Conservation (phyloP, 75 land plant genomes). For the Pinus taeda region DNA sequence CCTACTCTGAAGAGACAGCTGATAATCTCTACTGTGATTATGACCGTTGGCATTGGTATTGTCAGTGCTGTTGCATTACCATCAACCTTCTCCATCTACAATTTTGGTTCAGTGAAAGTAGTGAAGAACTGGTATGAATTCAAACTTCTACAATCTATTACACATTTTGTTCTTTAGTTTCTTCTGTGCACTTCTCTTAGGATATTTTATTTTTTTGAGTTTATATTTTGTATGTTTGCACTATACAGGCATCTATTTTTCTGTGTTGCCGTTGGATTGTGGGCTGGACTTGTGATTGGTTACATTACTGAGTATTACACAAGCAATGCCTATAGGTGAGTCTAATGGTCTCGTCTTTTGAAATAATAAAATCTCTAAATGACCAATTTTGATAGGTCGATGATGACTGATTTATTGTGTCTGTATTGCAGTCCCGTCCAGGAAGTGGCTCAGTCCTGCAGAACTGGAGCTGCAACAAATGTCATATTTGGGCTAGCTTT, state of each 20-base stretch:
- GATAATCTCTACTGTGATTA: conserved; percentile 41
- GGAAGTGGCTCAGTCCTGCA: conserved; percentile 84
- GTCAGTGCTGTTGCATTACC: conserved; percentile 40
- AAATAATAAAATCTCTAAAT: too few relatives aligned
- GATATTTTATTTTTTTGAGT: conserved; percentile 1
- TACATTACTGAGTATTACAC: conserved; percentile 79
- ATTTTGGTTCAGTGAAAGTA: conserved; percentile 31
- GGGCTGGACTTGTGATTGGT: conserved; percentile 84
- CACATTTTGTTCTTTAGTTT: neutral
- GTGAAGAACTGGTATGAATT: conserved; percentile 40
- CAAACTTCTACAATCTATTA: neutral
- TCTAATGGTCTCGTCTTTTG: neutral
- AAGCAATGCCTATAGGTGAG: conserved; percentile 79
- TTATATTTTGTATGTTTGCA: neutral
- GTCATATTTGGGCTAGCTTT: conserved; percentile 79
- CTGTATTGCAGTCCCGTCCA: conserved; percentile 69
- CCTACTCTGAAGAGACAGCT: conserved; percentile 48
- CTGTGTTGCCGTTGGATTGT: conserved; percentile 67
- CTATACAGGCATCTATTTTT: conserved; percentile 60
- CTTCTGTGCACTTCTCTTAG: neutral
- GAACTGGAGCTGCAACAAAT: conserved; percentile 86
- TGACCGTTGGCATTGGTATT: conserved; percentile 42
- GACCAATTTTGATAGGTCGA: too few relatives aligned
- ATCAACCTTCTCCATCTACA: conserved; percentile 32
- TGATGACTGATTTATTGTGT: neutral